Evolutionary conservation across 352 stramenopile species (phyloP).

Genomic region (Phytopythium ostracodes): DNA sequence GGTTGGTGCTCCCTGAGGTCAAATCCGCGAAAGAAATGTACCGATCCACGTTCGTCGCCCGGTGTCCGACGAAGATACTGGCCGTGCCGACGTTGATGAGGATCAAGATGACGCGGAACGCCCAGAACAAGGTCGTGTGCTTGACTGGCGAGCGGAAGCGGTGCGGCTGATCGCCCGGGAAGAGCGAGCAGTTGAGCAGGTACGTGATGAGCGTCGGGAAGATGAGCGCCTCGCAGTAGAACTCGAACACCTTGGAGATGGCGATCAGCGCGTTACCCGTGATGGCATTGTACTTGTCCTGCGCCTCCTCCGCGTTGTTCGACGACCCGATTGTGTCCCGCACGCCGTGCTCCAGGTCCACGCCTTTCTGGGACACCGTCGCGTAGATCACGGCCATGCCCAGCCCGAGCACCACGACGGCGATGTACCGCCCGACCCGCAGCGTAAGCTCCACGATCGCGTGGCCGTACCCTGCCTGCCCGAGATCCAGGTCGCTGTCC

Average conservation of each 20-base stretch:
- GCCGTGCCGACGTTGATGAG: conserved; percentile 36
- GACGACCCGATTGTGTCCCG: conserved; percentile 30
- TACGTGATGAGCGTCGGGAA: conserved; percentile 33
- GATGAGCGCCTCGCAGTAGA: conserved; percentile 16
- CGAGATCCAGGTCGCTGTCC: conserved; percentile 8
- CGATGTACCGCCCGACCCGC: conserved; percentile 17
- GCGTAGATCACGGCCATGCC: conserved; percentile 21
- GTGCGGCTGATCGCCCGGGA: conserved; percentile 20
- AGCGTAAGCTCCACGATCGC: conserved; percentile 21
- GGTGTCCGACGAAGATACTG: conserved; percentile 19
- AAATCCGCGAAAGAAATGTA: conserved; percentile 15
- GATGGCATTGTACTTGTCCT: conserved; percentile 31
- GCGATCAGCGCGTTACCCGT: conserved; percentile 24
- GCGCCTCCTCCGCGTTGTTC: conserved; percentile 22
- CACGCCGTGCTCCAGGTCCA: conserved; percentile 26
- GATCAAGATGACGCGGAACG: conserved; percentile 31
- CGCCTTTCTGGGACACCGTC: conserved; percentile 19
- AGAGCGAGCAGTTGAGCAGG: conserved; percentile 28
- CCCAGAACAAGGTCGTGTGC: conserved; percentile 23
- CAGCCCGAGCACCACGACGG: conserved; percentile 18
- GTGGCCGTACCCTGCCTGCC: conserved; percentile 1
- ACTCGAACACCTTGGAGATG: conserved; percentile 28
- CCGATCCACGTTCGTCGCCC: conserved; percentile 5
- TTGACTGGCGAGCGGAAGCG: conserved; percentile 25
- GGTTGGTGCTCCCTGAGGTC: conserved; percentile 7